Evolutionary conservation across 345 rosid species (phyloP), one percentile per base, ranked within the genome.

Genomic region (Angophora floribunda): DNA sequence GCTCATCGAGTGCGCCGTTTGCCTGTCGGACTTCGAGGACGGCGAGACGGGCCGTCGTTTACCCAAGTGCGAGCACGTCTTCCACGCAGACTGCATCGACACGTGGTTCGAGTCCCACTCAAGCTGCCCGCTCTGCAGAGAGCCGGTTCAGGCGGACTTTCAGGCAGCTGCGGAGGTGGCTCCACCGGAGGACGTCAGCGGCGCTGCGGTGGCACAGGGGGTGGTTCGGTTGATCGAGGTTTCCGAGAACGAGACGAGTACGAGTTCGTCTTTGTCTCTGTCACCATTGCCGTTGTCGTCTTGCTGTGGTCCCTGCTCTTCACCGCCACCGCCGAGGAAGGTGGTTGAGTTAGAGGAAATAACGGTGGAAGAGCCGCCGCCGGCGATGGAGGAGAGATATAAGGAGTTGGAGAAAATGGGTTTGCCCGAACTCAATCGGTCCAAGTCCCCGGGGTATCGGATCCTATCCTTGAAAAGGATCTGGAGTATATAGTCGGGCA

Each of bases 101-200:
- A 92, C 92, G 93, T 97, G 99, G 99, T 96, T 97, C 87, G 91
- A 89, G 49, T 92, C 96, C 21, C 96, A 94, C 87, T 93, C 96
- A 28, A 96, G 91, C 36, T 97, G 99, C 87, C 99, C 99, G 9
- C 91, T 96, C 82, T 97, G 99, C 88, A 93, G 99, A 85, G 93
- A 93, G 19, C 95, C 98, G 61, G 96, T 96, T 36, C 94, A 91
- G 87, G 52, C 85, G 86, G 85, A 45, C 86, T 80, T 14, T 47
- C 75, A 59, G 26, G 86, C 52, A 12, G 89, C 86, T 70, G 51
- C 78, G 19, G 79, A 24, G 19, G 47, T 86, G 70, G 21, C 52
- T 3, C 50, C 85, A 26, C 50, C 41, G 49, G 91, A 70, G 52
- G 86, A 61, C 57, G 87, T 65, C 61, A 63, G 78, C 21, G 19